A percentile compares a stretch with the other conserved stretches of the same genome.
Conservation (phyloP, 495 filamentous ascomycete genomes). For the Antarctomyces pellizariae region DNA sequence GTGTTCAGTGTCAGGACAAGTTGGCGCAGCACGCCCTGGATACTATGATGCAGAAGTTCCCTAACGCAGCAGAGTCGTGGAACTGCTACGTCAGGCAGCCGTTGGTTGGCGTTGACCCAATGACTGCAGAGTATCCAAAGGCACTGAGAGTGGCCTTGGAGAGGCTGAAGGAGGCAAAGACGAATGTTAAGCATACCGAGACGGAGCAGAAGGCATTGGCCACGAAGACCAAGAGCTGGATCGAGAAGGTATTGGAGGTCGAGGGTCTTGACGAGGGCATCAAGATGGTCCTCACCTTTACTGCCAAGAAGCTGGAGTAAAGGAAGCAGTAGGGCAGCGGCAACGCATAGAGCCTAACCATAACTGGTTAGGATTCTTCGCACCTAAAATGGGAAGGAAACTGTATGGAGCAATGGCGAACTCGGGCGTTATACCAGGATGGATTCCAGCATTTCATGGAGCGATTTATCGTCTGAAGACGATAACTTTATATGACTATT, state of each 20-base stretch:
- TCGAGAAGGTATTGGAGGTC: conserved; percentile 27
- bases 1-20: conserved; percentile 34
- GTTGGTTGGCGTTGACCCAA: conserved; percentile 35
- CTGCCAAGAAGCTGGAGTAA: conserved; percentile 16
- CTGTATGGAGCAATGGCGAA: no score
- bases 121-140: conserved; percentile 46
- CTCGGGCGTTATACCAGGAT: no score
- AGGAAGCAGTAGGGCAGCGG: no score
- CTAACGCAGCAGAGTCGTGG: conserved; percentile 31
- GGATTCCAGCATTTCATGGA: background rate
- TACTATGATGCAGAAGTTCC: conserved; percentile 30
- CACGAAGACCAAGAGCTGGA: conserved; percentile 32
- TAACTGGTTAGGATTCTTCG: no score
- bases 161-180: conserved; percentile 26
- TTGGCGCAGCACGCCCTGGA: conserved; percentile 60
- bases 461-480: background rate
- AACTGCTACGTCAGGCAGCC: conserved; percentile 51
- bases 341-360: no score
- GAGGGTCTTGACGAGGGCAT: conserved; percentile 42
- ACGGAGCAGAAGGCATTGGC: conserved; percentile 25
- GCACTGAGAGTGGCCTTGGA: conserved; percentile 40
- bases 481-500: background rate
- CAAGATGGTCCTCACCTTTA: conserved; percentile 37
- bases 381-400: no score
- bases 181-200: conserved; percentile 19